Evolutionary conservation across 2,329 filamentous ascomycete species (phyloP), one percentile per base, ranked within the genome.

Genomic region (Myrmaecium sp.): DNA sequence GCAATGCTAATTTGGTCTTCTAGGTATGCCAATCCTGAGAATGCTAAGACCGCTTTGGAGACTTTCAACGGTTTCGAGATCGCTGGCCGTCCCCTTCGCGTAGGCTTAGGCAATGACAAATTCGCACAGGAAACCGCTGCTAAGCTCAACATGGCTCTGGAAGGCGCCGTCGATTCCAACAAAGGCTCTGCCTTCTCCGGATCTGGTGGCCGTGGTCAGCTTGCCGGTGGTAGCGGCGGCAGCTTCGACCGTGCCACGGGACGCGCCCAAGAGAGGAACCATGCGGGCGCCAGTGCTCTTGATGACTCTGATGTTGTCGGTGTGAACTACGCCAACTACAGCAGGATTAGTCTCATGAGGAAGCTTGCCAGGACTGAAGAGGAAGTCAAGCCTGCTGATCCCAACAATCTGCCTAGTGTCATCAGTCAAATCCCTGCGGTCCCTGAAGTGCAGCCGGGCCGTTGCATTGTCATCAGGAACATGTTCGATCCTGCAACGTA

Each of bases 1-100:
- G 18, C 17, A 21, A 16, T 10, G 8, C 6, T 19, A 16, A 12
- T 14, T 9, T 14, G 7, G 14, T 6, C n/a, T 6, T 22, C 25
- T 24, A 93, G 83, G 49, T 94, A 91, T 56, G 75, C 77, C 45
- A 80, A 95, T 47, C 83, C 86, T 32, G 71, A 72, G 37, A 74
- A 94, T 55, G 89, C 89, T 47, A 81, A 86, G 49, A 81, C 93
- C 53, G 91, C 89, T 34, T 64, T 98, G 37, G 83, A 94, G 55
- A 93, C 94, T 59, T 94, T 98, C 86, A 98, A 98, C 57, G 84
- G 86, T 37, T 98, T 95, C 60, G 89, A 95, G 58, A 74, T 98
- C 42, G 89, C 89, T 45, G 84, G 84, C 56, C 84, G 89, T 51
- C 83, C 84, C 37, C 95, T 98, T 53, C 83, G 89, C 51, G 91